phyloP scores from a whole-genome alignment of 202 grass and related monocot species.

The Dendrocalamus latiflorus region DNA sequence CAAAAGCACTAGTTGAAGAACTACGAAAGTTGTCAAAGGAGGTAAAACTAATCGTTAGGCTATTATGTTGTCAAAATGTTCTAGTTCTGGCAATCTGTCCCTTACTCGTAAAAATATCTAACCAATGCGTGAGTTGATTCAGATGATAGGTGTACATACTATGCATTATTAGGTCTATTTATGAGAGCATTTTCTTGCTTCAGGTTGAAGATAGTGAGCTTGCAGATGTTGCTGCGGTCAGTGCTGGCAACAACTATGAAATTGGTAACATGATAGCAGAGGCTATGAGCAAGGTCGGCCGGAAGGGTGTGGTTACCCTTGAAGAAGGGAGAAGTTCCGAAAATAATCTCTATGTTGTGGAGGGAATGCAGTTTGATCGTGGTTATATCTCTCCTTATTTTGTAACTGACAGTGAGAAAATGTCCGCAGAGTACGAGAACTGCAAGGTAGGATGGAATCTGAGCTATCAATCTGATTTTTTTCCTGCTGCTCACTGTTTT shows the following conservation, averaged over 20 bases:
- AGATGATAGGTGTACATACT: background rate
- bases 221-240: slow-evolving; percentile 93
- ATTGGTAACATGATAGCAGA: slow-evolving; percentile 98
- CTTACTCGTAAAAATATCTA: background rate
- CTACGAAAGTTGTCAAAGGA: slow-evolving; percentile 84
- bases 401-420: too few relatives aligned
- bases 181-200: background rate
- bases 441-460: too few relatives aligned
- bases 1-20: slow-evolving; percentile 74
- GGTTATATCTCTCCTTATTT: too few relatives aligned
- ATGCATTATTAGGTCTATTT: background rate
- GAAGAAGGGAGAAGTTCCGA: too few relatives aligned
- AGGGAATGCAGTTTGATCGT: too few relatives aligned
- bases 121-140: background rate
- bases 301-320: too few relatives aligned
- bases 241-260: slow-evolving; percentile 97
- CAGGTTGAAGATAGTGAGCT: slow-evolving; percentile 97
- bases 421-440: too few relatives aligned
- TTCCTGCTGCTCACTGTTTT: too few relatives aligned
- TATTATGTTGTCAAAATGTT: background rate
- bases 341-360: too few relatives aligned
- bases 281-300: slow-evolving; percentile 96
- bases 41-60: slow-evolving; percentile 27
- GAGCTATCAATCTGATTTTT: too few relatives aligned
- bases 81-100: background rate